Base-by-base conservation (phyloP, 768 basidiomycete species). In the Mrakia hoshinonis region DNA sequence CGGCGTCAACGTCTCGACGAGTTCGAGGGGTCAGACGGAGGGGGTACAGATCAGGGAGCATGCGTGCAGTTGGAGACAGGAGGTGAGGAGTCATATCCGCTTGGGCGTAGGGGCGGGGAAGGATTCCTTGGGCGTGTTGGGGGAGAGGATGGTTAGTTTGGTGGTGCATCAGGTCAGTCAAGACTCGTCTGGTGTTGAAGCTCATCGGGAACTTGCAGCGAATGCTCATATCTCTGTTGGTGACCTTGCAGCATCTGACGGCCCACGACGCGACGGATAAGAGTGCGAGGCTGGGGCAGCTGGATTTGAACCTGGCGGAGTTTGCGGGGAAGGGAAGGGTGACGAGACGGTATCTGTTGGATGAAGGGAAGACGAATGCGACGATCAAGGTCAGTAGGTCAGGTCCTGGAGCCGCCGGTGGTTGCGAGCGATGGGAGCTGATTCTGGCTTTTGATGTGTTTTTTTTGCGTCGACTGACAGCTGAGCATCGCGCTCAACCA, bases 301-400 rank as follows among this genome's bases (percentile, higher is more conserved):
- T 90, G 9, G 82, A 85, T 74, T 82, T 91, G 70, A 87, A 91
- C 76, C 82, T 91, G 1, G 86, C 90, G 0, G 87, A 90, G 76
- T 91, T 90, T 75, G 87, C 86, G 18, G 82, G 83, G 60, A 84
- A 80, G 1, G 84, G 86, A 46, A 75, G 78, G 12, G 83, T 89
- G 31, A 85, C 85, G 12, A 82, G 90, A 22, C 82, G 85, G 7
- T 89, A 89, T 78, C 82, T 90, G 9, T 79, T 90, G 6, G 82
- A 85, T 61, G 84, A 89, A 75, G 89, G 87, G 75, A 89, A 88
- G 79, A 89, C 86, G 48, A 91, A 91, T 74, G 89, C 90, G 0
- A 88, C 86, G 7, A 81, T 91, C 61, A 88, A 88, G 82, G 87
- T 88, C 54, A 15, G 80, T 75, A n/a, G n/a, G n/a, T n/a, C n/a